These are phyloP conservation scores for Noccaea bulbosa DNA, from an alignment of 345 rosid species.

Conservation along the genomic window DNA sequence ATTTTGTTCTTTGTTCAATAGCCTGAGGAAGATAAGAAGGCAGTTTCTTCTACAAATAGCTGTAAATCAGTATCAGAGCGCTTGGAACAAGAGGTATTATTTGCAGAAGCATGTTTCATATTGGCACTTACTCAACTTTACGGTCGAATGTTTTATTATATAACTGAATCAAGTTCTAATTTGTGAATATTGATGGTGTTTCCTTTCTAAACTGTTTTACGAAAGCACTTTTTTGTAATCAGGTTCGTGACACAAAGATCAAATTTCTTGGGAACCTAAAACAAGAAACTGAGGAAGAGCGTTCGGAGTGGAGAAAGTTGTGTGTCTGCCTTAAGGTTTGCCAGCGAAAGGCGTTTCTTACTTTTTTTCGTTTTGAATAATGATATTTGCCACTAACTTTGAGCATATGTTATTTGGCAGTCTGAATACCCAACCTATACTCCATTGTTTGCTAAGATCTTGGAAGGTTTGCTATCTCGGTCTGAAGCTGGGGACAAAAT, in stretches of 20 bases:
- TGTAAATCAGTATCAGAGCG: conserved; percentile 70
- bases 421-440: conserved; percentile 79
- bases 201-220: conserved; percentile 28
- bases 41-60: conserved; percentile 58
- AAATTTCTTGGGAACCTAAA: conserved; percentile 74
- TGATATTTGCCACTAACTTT: conserved; percentile 16
- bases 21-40: conserved; percentile 79
- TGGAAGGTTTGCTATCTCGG: conserved; percentile 76
- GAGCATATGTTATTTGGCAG: conserved; percentile 53
- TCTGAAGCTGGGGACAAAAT: conserved; percentile 67
- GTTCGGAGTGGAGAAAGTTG: conserved; percentile 76
- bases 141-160: neutral
- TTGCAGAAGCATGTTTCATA: conserved; percentile 21
- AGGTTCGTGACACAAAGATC: conserved; percentile 90
- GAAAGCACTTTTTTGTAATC: conserved; percentile 38
- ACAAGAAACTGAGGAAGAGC: conserved; percentile 77
- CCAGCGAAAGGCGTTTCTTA: conserved; percentile 21
- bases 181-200: conserved; percentile 3
- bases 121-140: neutral
- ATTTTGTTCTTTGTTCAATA: conserved; percentile 41
- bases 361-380: neutral
- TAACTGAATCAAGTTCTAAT: conserved; percentile 15
- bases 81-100: conserved; percentile 79
- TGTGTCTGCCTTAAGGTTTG: conserved; percentile 70
- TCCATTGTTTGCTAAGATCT: conserved; percentile 79